These are phyloP conservation scores for Sanghuangporus sanghuang DNA, from an alignment of 1,284 basidiomycete genomes.

Conservation along the genomic window DNA sequence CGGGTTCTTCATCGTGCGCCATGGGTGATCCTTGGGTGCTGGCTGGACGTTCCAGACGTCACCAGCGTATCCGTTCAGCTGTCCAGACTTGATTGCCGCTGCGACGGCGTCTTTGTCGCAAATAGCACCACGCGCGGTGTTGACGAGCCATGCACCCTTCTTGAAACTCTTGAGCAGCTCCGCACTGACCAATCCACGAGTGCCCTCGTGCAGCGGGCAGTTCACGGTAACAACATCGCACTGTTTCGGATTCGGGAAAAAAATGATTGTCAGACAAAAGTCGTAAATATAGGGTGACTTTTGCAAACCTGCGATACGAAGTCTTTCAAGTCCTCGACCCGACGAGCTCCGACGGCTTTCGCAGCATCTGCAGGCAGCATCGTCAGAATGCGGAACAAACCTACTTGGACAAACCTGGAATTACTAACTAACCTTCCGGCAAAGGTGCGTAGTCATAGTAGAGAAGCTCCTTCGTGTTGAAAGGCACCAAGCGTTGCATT, in stretches of 20 bases:
- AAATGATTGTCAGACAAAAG: background rate
- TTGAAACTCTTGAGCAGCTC: conserved; percentile 89
- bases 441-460: conserved; percentile 91
- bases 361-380: conserved; percentile 46
- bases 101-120: conserved; percentile 81
- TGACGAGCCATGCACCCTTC: conserved; percentile 87
- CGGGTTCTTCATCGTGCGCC: conserved; percentile 80
- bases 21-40: conserved; percentile 81
- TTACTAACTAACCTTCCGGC: conserved; percentile 45
- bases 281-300: conserved; percentile 22
- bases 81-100: conserved; percentile 74
- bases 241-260: conserved; percentile 18
- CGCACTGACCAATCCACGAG: conserved; percentile 74
- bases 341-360: conserved; percentile 66
- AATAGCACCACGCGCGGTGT: conserved; percentile 93
- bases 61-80: conserved; percentile 66
- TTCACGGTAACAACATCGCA: conserved; percentile 88
- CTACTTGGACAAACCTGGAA: background rate
- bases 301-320: conserved; percentile 58
- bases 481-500: conserved; percentile 81
- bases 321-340: conserved; percentile 81
- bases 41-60: conserved; percentile 81
- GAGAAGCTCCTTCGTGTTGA: conserved; percentile 87
- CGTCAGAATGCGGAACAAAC: background rate
- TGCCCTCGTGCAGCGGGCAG: conserved; percentile 88